These are phyloP conservation scores for Trichoderma simmonsii DNA, from an alignment of 2,329 filamentous ascomycete species.

Conservation along the genomic window DNA sequence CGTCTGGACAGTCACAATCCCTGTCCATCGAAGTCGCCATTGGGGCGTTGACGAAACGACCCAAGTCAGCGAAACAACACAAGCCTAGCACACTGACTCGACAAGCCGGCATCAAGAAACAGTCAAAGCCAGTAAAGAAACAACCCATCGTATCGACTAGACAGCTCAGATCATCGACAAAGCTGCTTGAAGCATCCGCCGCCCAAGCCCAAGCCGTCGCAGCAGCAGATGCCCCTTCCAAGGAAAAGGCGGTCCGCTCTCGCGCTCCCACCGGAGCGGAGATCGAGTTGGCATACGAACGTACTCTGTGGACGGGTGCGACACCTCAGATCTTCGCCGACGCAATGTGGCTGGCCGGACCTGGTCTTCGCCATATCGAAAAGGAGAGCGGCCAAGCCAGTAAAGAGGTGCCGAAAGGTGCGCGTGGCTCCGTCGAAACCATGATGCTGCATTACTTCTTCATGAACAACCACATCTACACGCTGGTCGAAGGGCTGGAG, in stretches of 20 bases:
- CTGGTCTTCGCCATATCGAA: slow-evolving; percentile 4
- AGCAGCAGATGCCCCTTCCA: background rate
- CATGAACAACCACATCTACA: slow-evolving; percentile 15
- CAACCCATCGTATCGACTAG: background rate
- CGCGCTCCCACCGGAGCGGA: background rate
- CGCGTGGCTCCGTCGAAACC: slow-evolving; percentile 3
- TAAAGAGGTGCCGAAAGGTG: background rate
- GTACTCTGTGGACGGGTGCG: background rate
- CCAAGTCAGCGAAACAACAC: background rate
- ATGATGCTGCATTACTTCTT: slow-evolving; percentile 14
- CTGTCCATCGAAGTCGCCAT: slow-evolving; percentile 2
- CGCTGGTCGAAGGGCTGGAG: background rate
- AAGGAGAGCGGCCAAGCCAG: background rate
- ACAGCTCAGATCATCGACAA: background rate
- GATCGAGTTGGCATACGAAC: background rate
- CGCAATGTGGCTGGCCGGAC: slow-evolving; percentile 4
- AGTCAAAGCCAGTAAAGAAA: background rate
- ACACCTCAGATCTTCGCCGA: slow-evolving; percentile 10
- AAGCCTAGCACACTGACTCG: background rate
- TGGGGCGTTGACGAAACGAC: background rate
- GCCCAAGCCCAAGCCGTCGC: background rate
- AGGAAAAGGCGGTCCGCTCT: background rate
- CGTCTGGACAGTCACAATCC: slow-evolving; percentile 1
- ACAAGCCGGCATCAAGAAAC: background rate
- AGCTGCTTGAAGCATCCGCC: background rate